Evolutionary conservation across 1,139 yeast species (phyloP).

Genomic region (Taphrina sp.): DNA sequence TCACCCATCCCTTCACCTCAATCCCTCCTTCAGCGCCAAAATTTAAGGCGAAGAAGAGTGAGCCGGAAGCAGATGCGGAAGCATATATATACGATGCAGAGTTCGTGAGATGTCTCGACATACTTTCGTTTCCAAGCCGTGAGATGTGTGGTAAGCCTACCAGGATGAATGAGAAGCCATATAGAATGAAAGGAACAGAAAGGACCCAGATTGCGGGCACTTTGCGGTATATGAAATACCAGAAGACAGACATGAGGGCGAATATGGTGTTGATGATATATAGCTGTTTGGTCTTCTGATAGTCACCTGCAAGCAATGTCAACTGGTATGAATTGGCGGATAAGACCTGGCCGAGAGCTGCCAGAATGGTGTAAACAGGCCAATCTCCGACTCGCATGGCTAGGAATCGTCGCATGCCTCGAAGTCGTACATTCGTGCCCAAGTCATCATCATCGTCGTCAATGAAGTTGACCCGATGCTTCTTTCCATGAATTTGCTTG

Average conservation of each 20-base stretch:
- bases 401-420: constrained; percentile 11
- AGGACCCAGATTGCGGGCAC: constrained; percentile 17
- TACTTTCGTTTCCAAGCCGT: not conserved
- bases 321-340: constrained; percentile 33
- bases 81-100: constrained; percentile 28
- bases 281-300: constrained; percentile 11
- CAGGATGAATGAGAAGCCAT: constrained; percentile 25
- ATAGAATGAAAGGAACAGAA: constrained; percentile 22
- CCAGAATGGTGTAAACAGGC: constrained; percentile 31
- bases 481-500: constrained; percentile 12
- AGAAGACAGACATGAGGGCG: constrained; percentile 25
- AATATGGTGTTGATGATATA: constrained; percentile 26
- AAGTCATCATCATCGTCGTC: constrained; percentile 9
- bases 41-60: constrained; percentile 32
- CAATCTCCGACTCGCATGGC: constrained; percentile 29
- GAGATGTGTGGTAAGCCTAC: constrained; percentile 28
- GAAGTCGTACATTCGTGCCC: constrained; percentile 10
- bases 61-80: constrained; percentile 33
- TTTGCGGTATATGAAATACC: constrained; percentile 24
- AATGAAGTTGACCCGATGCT: not conserved
- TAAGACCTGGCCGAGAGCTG: constrained; percentile 29
- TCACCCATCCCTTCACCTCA: constrained; percentile 28
- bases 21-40: constrained; percentile 34
- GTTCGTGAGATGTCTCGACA: constrained; percentile 15
- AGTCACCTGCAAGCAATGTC: constrained; percentile 30